Conservation (phyloP, 495 filamentous ascomycete species). For the Glarea lozoyensis region DNA sequence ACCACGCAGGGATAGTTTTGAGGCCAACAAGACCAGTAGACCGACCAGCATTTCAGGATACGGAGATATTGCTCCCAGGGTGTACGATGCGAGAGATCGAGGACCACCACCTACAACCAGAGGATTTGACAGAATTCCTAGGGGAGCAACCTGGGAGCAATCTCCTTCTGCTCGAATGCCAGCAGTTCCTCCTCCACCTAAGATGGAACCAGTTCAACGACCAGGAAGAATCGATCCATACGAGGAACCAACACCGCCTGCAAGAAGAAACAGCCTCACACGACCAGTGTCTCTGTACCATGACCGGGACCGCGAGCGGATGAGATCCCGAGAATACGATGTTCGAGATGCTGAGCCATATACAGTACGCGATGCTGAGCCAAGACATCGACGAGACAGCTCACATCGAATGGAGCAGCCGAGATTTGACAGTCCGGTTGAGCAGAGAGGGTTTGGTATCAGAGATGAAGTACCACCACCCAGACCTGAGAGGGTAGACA, state of each 20-base stretch:
- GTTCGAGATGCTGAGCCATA: too few relatives aligned
- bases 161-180: constrained; percentile 36
- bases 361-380: constrained; percentile 15
- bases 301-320: constrained; percentile 25
- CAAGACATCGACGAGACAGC: constrained; percentile 6
- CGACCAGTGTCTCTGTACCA: constrained; percentile 41
- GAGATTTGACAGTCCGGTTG: constrained; percentile 19
- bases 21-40: constrained; percentile 37
- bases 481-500: neutral
- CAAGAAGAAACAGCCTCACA: constrained; percentile 12
- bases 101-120: constrained; percentile 53
- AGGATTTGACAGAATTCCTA: constrained; percentile 50
- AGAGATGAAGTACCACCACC: constrained; percentile 5
- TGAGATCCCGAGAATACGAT: constrained; percentile 13
- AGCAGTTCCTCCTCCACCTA: constrained; percentile 20
- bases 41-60: constrained; percentile 56
- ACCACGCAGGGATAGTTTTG: constrained; percentile 40
- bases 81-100: constrained; percentile 34
- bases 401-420: constrained; percentile 7
- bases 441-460: constrained; percentile 15
- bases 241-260: constrained; percentile 9
- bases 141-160: constrained; percentile 27
- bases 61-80: constrained; percentile 43
- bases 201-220: constrained; percentile 13
- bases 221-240: constrained; percentile 3